Conservation (phyloP, 2,329 filamentous ascomycete genomes). For the Akanthomyces dipterigenus region DNA sequence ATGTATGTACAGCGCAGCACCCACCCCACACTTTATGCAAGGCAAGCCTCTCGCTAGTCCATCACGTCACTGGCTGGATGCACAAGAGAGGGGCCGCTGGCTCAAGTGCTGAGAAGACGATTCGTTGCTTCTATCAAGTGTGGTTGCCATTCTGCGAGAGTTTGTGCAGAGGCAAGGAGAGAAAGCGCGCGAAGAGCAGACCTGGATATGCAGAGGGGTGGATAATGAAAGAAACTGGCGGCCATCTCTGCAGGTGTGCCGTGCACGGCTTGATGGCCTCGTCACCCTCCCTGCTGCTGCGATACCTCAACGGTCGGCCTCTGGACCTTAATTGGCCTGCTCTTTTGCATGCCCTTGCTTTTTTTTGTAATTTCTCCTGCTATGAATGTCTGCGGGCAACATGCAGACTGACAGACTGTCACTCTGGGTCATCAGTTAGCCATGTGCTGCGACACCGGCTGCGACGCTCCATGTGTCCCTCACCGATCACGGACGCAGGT, state of each 20-base stretch:
- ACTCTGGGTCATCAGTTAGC: neutral
- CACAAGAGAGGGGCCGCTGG: neutral
- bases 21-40: slow-evolving; percentile 1
- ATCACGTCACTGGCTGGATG: slow-evolving; percentile 8
- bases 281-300: neutral
- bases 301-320: neutral
- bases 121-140: neutral
- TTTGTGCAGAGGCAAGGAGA: neutral
- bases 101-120: neutral
- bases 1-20: neutral
- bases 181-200: neutral
- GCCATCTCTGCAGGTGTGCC: neutral
- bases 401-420: neutral
- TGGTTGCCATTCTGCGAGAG: neutral
- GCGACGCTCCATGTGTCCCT: neutral
- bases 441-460: neutral
- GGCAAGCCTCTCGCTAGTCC: neutral
- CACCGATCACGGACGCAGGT: slow-evolving; percentile 7
- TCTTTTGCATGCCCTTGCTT: neutral
- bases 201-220: neutral
- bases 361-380: neutral
- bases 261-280: neutral
- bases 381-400: neutral
- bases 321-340: neutral
- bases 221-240: neutral